Evolutionary conservation across 2,329 filamentous ascomycete genomes (phyloP), one percentile per base, ranked within the genome.

Genomic region (Fusarium albidum): DNA sequence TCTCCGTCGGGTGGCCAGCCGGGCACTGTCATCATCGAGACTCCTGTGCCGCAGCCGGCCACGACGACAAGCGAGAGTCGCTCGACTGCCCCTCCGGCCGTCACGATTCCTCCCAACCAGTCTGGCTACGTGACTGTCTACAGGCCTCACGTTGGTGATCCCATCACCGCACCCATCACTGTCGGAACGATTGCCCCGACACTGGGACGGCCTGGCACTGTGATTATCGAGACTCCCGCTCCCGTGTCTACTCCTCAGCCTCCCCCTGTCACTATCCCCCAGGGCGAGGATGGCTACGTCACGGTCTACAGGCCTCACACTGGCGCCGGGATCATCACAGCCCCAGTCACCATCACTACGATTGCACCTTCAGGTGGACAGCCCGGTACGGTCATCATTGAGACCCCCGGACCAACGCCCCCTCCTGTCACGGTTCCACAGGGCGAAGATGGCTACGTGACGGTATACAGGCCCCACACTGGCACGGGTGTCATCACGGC

Each of bases 151-250:
- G 42, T 49, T 12, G 58, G 58, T 9, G 14, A 29, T 18, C 43
- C 40, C 2, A 61, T 60, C 29, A 61, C 57, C 29, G 57, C 29
- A 9, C 57, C 48, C n/a, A 46, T 60, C 9, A 61, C 57, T 35
- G 57, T 58, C 43, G 58, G 57, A 43, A 58, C 57, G 32, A 61
- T 60, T 53, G 52, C 48, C 42, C 57, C 57, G 26, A 39, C 52
- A 14, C 57, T 43, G 42, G 57, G 57, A 44, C 57, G 60, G 28
- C 57, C 57, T 12, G 57, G 57, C 18, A 59, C 56, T 1, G 56
- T 59, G 18, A 57, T 59, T 9, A 60, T 59, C 12, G 57, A 59
- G 46, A 59, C 57, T 3, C 57, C 57, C 27, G 57, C 15, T 13
- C 53, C 53, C 7, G 53, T 43, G 17, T 15, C 15, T 10, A 35